phyloP scores from a whole-genome alignment of 805 yeast genomes.

The Teunomyces tritomae region DNA sequence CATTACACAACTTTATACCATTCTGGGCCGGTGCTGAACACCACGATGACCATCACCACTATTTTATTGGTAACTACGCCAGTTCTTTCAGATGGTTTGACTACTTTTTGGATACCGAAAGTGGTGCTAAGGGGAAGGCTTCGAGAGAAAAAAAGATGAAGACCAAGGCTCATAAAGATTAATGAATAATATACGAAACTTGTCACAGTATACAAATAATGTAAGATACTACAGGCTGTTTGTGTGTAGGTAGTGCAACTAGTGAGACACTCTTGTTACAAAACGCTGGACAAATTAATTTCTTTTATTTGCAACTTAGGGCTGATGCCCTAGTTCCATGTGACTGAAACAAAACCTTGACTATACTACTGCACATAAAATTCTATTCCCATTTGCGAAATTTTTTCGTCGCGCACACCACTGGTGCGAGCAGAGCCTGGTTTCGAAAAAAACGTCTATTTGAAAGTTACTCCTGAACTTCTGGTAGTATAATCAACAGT shows the following conservation, averaged over 20 bases:
- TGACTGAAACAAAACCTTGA: background rate
- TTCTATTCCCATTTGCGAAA: background rate
- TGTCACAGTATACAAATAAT: background rate
- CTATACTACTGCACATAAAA: slow-evolving; percentile 6
- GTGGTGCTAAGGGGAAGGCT: slow-evolving; percentile 53
- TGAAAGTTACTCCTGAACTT: slow-evolving; percentile 5
- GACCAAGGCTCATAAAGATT: slow-evolving; percentile 28
- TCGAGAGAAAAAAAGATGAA: slow-evolving; percentile 46
- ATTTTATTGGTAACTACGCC: slow-evolving; percentile 58
- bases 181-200: slow-evolving; percentile 3
- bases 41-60: slow-evolving; percentile 60
- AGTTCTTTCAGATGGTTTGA: slow-evolving; percentile 62
- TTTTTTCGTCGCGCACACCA: slow-evolving; percentile 3
- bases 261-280: no score
- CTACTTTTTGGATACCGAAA: slow-evolving; percentile 49
- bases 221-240: background rate
- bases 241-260: no score
- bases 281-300: no score
- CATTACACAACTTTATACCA: slow-evolving; percentile 54
- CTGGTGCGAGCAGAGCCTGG: slow-evolving; percentile 2
- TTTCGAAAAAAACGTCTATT: slow-evolving; percentile 8
- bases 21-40: slow-evolving; percentile 68
- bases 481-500: slow-evolving; percentile 8
- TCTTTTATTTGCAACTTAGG: slow-evolving; percentile 3
- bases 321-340: slow-evolving; percentile 2